These are phyloP conservation scores for Moelleriella libera DNA, from an alignment of 2,329 filamentous ascomycete genomes.

Conservation along the genomic window DNA sequence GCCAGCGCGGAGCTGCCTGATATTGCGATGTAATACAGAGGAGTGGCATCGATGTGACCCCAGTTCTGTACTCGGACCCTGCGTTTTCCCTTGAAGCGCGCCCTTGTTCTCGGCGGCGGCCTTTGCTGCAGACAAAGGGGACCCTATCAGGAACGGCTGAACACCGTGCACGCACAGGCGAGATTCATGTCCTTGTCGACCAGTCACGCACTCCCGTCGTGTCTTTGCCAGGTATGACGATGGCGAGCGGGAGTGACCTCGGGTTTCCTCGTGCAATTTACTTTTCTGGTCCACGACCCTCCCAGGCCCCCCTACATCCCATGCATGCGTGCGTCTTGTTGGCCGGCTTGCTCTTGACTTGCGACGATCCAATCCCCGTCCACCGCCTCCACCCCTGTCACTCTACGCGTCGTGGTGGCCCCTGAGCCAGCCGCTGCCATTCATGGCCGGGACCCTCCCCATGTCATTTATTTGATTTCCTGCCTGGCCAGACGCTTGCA, in stretches of 20 bases:
- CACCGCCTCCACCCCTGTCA: neutral
- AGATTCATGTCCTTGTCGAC: too few species aligned
- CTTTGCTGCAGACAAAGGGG: neutral
- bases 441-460: neutral
- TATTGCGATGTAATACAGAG: neutral
- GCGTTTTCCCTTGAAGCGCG: neutral
- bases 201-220: too few species aligned
- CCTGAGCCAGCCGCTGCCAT: neutral
- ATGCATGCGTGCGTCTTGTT: neutral
- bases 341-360: neutral
- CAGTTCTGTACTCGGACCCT: neutral
- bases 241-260: too few species aligned
- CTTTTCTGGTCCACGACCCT: too few species aligned
- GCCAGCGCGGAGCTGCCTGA: too few species aligned
- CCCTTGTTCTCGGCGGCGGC: neutral
- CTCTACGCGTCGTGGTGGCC: neutral
- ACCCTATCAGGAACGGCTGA: neutral
- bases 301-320: too few species aligned
- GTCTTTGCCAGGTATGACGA: too few species aligned
- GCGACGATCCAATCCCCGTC: conserved; percentile 1
- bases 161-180: too few species aligned
- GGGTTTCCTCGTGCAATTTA: too few species aligned
- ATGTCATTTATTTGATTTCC: neutral
- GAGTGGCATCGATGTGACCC: neutral
- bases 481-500: neutral